A percentile compares a stretch with the other conserved stretches of the same genome.
phyloP scores from a whole-genome alignment of 176 grass and related monocot genomes.

The Elymus sibiricus region DNA sequence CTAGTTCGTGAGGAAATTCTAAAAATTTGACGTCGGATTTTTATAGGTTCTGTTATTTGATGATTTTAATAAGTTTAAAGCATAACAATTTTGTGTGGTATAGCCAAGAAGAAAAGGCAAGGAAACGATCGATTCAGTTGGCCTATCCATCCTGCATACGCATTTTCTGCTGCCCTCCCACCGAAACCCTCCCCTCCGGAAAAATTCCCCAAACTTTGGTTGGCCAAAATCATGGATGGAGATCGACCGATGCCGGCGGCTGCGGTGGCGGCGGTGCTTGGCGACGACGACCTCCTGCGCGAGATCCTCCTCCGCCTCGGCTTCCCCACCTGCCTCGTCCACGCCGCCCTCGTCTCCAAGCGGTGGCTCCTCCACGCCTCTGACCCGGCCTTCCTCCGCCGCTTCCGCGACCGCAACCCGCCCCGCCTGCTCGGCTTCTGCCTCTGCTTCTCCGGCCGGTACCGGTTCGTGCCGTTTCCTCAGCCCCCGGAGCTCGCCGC shows the following conservation, averaged over 20 bases:
- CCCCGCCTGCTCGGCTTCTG: neutral
- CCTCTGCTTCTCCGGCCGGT: neutral
- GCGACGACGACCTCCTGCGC: neutral
- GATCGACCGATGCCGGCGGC: neutral
- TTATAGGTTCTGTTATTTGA: no score
- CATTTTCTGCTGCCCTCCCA: no score
- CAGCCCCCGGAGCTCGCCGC: neutral
- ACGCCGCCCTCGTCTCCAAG: neutral
- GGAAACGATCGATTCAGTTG: no score
- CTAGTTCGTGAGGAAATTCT: no score
- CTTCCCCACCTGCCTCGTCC: neutral
- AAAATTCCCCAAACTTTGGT: neutral
- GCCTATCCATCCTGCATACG: no score
- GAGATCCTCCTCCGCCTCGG: neutral
- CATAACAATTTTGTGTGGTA: no score
- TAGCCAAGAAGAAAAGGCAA: no score
- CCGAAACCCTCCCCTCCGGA: no score
- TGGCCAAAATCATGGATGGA: neutral
- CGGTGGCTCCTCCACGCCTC: neutral
- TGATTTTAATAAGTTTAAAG: no score
- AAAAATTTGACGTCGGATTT: no score
- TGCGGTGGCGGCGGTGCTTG: neutral
- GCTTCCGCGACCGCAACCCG: neutral
- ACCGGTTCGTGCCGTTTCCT: neutral
- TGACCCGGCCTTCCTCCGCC: neutral